These are phyloP conservation scores for Leccinum rimulosum DNA, from an alignment of 768 basidiomycete species.

Conservation along the genomic window DNA sequence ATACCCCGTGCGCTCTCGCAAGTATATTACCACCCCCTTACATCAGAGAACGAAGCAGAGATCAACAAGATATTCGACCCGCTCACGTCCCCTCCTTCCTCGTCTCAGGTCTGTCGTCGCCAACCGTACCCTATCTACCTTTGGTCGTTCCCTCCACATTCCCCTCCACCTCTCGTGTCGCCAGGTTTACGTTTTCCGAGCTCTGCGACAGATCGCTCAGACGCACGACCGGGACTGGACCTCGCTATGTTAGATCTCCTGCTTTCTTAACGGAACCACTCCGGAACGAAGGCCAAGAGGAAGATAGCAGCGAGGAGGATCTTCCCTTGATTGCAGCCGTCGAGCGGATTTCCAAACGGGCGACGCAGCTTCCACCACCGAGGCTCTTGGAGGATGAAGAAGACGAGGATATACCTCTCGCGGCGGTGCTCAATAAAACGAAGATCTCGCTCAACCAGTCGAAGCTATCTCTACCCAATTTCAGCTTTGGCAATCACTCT, in stretches of 20 bases:
- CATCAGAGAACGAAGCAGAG: slow-evolving; percentile 60
- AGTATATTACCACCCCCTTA: slow-evolving; percentile 87
- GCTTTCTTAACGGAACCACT: slow-evolving; percentile 1
- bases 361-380: slow-evolving; percentile 27
- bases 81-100: slow-evolving; percentile 50
- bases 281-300: slow-evolving; percentile 27
- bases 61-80: slow-evolving; percentile 83
- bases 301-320: slow-evolving; percentile 79
- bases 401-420: slow-evolving; percentile 63
- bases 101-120: slow-evolving; percentile 48
- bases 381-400: slow-evolving; percentile 42
- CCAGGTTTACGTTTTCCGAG: slow-evolving; percentile 82
- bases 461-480: slow-evolving; percentile 42
- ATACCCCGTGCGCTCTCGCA: slow-evolving; percentile 90
- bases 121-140: slow-evolving; percentile 72
- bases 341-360: slow-evolving; percentile 52
- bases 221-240: slow-evolving; percentile 59
- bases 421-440: slow-evolving; percentile 50
- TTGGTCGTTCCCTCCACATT: slow-evolving; percentile 82
- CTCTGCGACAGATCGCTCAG: slow-evolving; percentile 83
- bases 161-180: slow-evolving; percentile 77
- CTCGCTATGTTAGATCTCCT: slow-evolving; percentile 36
- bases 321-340: slow-evolving; percentile 68
- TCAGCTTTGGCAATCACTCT: slow-evolving; percentile 39
- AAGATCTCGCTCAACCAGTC: slow-evolving; percentile 43